A percentile compares a stretch with the other conserved stretches of the same genome.
phyloP scores from a whole-genome alignment of 192 early-diverging fungal species.

The Thamnidium elegans region DNA sequence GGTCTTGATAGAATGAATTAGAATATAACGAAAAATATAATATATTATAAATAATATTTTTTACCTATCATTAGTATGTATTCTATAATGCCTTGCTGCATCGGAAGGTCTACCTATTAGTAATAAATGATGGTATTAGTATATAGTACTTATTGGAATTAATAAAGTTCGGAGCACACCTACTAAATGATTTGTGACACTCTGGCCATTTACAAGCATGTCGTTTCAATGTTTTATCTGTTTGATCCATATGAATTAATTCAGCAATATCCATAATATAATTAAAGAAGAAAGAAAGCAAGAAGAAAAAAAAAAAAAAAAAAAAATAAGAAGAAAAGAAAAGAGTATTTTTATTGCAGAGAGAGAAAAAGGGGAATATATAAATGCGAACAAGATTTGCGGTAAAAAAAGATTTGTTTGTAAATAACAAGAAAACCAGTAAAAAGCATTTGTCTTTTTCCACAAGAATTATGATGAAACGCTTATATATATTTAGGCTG shows the following conservation, averaged over 20 bases:
- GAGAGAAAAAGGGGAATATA: too few relatives aligned
- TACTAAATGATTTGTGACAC: constrained; percentile 70
- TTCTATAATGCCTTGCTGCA: constrained; percentile 67
- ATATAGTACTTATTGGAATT: not conserved
- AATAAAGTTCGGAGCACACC: constrained; percentile 22
- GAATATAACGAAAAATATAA: not conserved
- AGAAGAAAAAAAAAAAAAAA: not conserved
- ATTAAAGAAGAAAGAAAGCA: not conserved
- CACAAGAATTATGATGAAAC: too few relatives aligned
- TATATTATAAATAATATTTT: too few relatives aligned
- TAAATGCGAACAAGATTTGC: too few relatives aligned
- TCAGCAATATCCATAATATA: constrained; percentile 56
- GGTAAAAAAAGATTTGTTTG: too few relatives aligned
- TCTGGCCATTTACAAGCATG: constrained; percentile 55
- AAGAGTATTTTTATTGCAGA: not conserved
- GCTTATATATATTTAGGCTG: too few relatives aligned
- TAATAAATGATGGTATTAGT: not conserved
- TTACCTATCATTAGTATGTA: constrained; percentile 73
- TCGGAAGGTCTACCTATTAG: constrained; percentile 50
- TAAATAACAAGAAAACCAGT: too few relatives aligned
- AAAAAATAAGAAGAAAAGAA: not conserved
- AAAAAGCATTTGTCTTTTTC: too few relatives aligned
- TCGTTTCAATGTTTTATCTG: constrained; percentile 42
- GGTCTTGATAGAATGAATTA: constrained; percentile 42
- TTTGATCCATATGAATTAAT: constrained; percentile 45